Conservation (phyloP, 371 early-diverging fungal species). For the Saksenaea vasiformis region DNA sequence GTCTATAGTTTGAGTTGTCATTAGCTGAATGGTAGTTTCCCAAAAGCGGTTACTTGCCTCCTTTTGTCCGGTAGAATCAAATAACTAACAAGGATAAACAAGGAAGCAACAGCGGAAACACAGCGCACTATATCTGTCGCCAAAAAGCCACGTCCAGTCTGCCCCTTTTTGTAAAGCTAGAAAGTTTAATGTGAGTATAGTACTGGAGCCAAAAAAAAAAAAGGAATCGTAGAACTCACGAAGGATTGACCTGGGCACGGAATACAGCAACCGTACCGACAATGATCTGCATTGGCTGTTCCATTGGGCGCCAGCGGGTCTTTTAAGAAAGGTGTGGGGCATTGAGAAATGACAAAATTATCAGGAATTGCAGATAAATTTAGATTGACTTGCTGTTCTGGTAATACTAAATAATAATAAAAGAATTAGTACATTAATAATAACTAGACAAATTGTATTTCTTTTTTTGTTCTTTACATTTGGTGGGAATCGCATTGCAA, state of each 20-base stretch:
- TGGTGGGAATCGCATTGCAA: conserved; percentile 42
- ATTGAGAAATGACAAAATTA: conserved; percentile 20
- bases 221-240: neutral
- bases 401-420: neutral
- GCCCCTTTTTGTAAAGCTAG: conserved; percentile 42
- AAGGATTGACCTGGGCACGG: conserved; percentile 33
- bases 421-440: neutral
- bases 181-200: neutral
- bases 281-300: conserved; percentile 14
- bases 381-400: conserved; percentile 9
- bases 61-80: conserved; percentile 55
- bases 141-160: conserved; percentile 34
- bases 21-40: neutral
- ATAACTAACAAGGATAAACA: conserved; percentile 54
- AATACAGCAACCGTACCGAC: conserved; percentile 29
- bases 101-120: conserved; percentile 45
- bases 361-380: conserved; percentile 20
- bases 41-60: conserved; percentile 9
- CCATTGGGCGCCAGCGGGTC: conserved; percentile 15
- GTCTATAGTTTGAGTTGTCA: conserved; percentile 19
- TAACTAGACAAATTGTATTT: conserved; percentile 24
- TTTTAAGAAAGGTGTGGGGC: conserved; percentile 32
- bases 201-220: neutral
- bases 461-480: neutral
- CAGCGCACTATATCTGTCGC: conserved; percentile 47